Base-by-base conservation (phyloP, 106 monocot species). In the Dioscorea dumetorum region DNA sequence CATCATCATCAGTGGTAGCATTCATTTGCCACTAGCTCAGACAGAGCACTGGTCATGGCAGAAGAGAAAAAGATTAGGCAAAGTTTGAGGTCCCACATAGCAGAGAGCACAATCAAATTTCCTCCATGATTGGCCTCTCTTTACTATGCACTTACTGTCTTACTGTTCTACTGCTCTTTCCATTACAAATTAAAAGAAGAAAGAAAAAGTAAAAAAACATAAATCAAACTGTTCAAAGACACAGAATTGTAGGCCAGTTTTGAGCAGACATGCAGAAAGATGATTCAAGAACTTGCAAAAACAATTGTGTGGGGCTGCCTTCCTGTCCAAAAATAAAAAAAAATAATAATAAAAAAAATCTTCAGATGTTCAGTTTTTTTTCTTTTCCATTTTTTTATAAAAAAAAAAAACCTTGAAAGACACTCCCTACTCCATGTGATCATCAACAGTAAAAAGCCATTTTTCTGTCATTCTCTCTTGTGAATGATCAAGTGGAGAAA, bases 61-160 rank as follows among this genome's bases (percentile, higher is more conserved):
- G 54, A 54, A 54, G 15, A 54, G 54, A 54, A 54, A 19, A 28
- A 28, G 28, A 54, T 18, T 18, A 19, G 54, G 19, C 15, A 8
- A 19, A 54, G 54, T 54, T 16, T 54, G 54, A 54, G 54, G 54
- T 2, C 54, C 54, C 19, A 54, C 54, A 5, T 13, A 12, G 12
- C 54, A 54, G 54, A n/a, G n/a, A 6, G 54, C 54, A 54, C 54
- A 54, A 54, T 54, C 54, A 54, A 54, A 54, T 8, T 54, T 3
- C 54, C 54, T 54, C 18, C 54, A 54, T 54, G 54, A 54, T 54
- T 54, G 54, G 12, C 54, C 54, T 54, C 54, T 54, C 54, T 41
- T 41, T 41, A 41, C 41, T 41, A 10, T 41, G 2, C 41, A 41
- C 10, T 41, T 54, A 54, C 54, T 54, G 18, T 54, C 5, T 19